Conservation (phyloP, 2,329 filamentous ascomycete genomes). For the Penicillium occitanis region DNA sequence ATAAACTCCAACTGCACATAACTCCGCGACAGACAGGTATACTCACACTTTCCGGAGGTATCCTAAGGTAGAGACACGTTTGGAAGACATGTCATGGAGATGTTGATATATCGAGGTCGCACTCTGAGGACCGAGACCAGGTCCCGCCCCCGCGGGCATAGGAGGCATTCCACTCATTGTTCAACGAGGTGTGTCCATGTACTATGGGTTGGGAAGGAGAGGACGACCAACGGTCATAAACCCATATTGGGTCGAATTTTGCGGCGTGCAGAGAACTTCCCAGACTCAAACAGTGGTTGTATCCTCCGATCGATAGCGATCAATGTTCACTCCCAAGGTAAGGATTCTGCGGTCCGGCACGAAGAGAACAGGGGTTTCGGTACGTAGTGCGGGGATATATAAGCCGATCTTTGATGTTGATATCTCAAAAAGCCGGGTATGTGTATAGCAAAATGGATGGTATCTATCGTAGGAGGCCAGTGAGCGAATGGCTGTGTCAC, state of each 20-base stretch:
- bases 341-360: neutral
- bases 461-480: neutral
- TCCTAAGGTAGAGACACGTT: conserved; percentile 90
- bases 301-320: neutral
- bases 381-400: conserved; percentile 6
- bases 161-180: conserved; percentile 25
- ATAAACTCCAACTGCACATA: too few species aligned
- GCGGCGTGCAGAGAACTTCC: neutral
- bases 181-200: neutral
- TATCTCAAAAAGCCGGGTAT: neutral
- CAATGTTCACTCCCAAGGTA: neutral
- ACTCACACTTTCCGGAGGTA: conserved; percentile 89
- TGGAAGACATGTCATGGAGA: conserved; percentile 82
- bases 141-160: conserved; percentile 33
- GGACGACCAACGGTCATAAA: neutral
- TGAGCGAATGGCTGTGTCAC: neutral
- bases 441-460: neutral
- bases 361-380: neutral
- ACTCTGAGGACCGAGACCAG: conserved; percentile 45
- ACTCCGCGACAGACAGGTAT: neutral
- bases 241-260: neutral
- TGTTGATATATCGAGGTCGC: conserved; percentile 61
- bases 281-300: neutral
- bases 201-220: neutral
- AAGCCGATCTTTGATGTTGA: neutral